Evolutionary conservation across 73 alveolate genomes (phyloP), one percentile per base, ranked within the genome.

Genomic region (Paramecium caudatum): DNA sequence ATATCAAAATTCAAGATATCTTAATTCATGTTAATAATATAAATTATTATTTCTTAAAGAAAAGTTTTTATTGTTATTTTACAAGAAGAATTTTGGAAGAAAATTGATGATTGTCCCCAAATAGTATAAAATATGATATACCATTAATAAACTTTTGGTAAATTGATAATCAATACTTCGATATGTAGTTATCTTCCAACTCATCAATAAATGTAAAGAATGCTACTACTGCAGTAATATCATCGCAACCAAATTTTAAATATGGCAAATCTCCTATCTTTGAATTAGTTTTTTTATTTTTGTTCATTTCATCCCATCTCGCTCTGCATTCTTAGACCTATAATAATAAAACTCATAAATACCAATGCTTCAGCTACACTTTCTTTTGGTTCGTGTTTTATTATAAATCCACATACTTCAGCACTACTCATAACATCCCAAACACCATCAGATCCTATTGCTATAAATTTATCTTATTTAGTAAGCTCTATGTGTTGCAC

Each of bases 391-490:
- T 50, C 91, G 68, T 87, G 92, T 91, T 86, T 90, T 39, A 82
- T 45, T 63, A 91, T 92, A 87, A 96, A 95, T 32, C 96, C 97
- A 45, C 91, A 94, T 21, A 95, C 97, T 82, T 96, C 99, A 4
- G 96, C 96, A 87, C 94, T 82, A 36, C 94, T 85, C 96, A 95
- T 95, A 61, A 92, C 97, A 47, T 92, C 97, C 98, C 98, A 90
- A 13, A 96, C 95, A 50, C 98, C 99, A 83, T 96, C 98, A 82
- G 96, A 86, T 19, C 98, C 98, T 17, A 96, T 93, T 0, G 93
- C 97, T 50, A 96, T 93, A 68, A 96, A 96, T 55, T 91, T 91
- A 90, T 96, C 99, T 46, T 95, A 93, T 68, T 82, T 95, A 33
- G 95, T 96, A 21, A 94, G 88, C 37, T 95, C 98, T 68, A 94